These are phyloP conservation scores for Pseudogymnoascus sp. DNA, from an alignment of 2,329 filamentous ascomycete species.

Conservation along the genomic window DNA sequence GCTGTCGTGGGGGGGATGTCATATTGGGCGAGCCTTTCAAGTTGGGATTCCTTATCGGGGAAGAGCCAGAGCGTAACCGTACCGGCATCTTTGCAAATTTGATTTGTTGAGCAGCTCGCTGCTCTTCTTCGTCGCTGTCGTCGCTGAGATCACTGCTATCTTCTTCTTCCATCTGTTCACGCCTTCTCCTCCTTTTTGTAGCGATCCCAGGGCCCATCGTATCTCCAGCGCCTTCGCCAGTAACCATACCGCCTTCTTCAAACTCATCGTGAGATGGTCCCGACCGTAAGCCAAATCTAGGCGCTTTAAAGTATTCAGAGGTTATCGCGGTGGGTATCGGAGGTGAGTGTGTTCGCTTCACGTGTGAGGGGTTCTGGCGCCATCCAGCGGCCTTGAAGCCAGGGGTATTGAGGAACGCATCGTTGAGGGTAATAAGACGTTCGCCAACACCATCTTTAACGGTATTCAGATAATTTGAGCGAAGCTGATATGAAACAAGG, in stretches of 20 bases:
- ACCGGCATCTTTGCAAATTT: slow-evolving; percentile 96
- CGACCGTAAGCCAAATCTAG: slow-evolving; percentile 47
- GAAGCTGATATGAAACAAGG: slow-evolving; percentile 75
- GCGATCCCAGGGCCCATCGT: slow-evolving; percentile 61
- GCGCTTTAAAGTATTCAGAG: slow-evolving; percentile 77
- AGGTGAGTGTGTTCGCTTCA: slow-evolving; percentile 78
- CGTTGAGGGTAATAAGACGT: slow-evolving; percentile 73
- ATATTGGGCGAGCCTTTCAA: slow-evolving; percentile 55
- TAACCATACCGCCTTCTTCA: slow-evolving; percentile 62
- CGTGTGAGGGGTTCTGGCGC: slow-evolving; percentile 64
- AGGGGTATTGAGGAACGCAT: slow-evolving; percentile 69
- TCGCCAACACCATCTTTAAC: slow-evolving; percentile 80
- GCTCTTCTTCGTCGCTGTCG: slow-evolving; percentile 70
- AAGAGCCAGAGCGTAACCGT: slow-evolving; percentile 77
- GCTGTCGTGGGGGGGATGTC: slow-evolving; percentile 59
- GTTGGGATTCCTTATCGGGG: slow-evolving; percentile 66
- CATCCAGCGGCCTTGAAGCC: slow-evolving; percentile 79
- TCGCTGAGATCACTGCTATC: slow-evolving; percentile 81
- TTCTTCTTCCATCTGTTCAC: slow-evolving; percentile 68
- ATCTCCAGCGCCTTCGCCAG: slow-evolving; percentile 56
- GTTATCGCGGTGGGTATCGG: slow-evolving; percentile 77
- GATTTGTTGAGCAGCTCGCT: slow-evolving; percentile 75
- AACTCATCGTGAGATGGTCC: slow-evolving; percentile 60
- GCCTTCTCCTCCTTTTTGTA: slow-evolving; percentile 56
- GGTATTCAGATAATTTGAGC: slow-evolving; percentile 70